Percentiles rank a stretch among this genome's conserved stretches.
Conservation (phyloP, 1,139 yeast species). For the Pichia sp. region DNA sequence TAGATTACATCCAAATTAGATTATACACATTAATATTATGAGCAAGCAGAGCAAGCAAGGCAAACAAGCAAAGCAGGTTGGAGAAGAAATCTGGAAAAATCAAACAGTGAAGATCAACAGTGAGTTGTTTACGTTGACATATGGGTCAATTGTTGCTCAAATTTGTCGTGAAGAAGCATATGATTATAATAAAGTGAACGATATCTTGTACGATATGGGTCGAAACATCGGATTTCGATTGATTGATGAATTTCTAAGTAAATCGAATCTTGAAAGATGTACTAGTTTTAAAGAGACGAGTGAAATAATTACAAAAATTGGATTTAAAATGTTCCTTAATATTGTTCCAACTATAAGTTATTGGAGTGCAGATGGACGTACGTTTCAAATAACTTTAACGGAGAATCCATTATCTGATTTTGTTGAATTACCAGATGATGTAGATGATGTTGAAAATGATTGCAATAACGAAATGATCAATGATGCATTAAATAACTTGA, state of each 20-base stretch:
- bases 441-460: conserved; percentile 12
- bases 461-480: neutral
- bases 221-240: conserved; percentile 87
- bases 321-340: conserved; percentile 84
- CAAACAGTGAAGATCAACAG: conserved; percentile 86
- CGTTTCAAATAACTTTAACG: conserved; percentile 64
- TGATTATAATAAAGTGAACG: conserved; percentile 74
- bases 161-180: conserved; percentile 75
- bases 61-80: conserved; percentile 31
- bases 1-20: too few species aligned
- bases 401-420: conserved; percentile 94
- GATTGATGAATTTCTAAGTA: conserved; percentile 88
- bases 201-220: conserved; percentile 87
- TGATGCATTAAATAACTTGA: too few species aligned
- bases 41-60: neutral
- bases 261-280: conserved; percentile 80
- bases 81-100: conserved; percentile 92
- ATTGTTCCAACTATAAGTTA: conserved; percentile 63
- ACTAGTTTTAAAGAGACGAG: conserved; percentile 77
- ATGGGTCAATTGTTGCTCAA: conserved; percentile 94
- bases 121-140: conserved; percentile 85
- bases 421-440: conserved; percentile 77
- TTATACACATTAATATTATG: neutral
- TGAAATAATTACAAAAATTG: conserved; percentile 77
- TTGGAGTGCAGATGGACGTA: conserved; percentile 73